Conservation (phyloP, 441 rosid species). For the Iberis amara region DNA sequence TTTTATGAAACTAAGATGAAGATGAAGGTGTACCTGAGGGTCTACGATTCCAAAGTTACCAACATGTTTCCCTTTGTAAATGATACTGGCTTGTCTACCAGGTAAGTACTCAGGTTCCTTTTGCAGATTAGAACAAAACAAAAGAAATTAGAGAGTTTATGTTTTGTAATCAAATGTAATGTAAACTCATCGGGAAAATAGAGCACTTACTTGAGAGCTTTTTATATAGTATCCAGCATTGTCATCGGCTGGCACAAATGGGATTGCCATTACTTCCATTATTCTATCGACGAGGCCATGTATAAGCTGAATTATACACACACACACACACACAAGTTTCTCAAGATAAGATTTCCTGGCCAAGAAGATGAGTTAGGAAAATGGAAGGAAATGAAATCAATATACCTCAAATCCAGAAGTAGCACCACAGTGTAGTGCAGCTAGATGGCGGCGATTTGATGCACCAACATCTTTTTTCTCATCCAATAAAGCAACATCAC, state of each 20-base stretch:
- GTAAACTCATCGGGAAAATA: not conserved
- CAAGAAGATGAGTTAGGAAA: not conserved
- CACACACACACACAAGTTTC: not conserved
- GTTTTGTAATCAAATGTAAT: not conserved
- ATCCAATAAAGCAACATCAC: constrained; percentile 63
- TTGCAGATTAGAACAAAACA: constrained; percentile 2
- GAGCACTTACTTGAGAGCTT: constrained; percentile 52
- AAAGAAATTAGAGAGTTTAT: not conserved
- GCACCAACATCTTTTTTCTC: constrained; percentile 79
- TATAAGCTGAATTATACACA: constrained; percentile 56
- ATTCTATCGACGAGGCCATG: constrained; percentile 87
- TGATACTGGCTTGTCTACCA: constrained; percentile 81
- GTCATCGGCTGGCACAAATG: constrained; percentile 50
- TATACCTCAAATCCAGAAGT: constrained; percentile 95
- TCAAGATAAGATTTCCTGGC: constrained; percentile 2
- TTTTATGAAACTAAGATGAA: not conserved
- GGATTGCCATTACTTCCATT: constrained; percentile 78
- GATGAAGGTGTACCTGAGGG: constrained; percentile 51
- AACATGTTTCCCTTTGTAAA: constrained; percentile 63
- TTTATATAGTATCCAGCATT: constrained; percentile 56
- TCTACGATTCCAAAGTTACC: constrained; percentile 90
- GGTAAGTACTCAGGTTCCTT: constrained; percentile 87
- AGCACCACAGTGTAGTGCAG: constrained; percentile 82
- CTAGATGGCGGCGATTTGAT: constrained; percentile 57
- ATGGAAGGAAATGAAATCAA: not conserved